Base-by-base conservation (phyloP, 192 early-diverging fungal genomes). In the Coemansia sp. region DNA sequence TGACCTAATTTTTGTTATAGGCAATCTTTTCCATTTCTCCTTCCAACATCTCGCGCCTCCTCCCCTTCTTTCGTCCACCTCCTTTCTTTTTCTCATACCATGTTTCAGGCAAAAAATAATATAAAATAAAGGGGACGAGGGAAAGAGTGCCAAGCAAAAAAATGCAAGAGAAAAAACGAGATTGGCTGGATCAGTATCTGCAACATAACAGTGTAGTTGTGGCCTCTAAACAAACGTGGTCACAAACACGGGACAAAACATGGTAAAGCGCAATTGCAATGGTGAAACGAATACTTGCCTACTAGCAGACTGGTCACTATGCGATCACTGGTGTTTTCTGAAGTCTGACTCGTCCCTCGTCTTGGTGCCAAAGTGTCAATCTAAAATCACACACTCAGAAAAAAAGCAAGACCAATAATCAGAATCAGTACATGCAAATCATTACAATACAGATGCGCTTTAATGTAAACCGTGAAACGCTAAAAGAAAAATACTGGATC, bases 261-360 rank as follows among this genome's bases (percentile, higher is more conserved):
- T 16, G 17, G 10, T 16, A 5, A 45, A 16, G 17, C 42, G 17
- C 3, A 12, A 45, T 16, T 25, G 14, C 42, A 4, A 45, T 16
- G 11, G 17, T 45, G 10, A 16, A 16, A 45, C 42, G 30, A 32
- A 56, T 31, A 48, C 80, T 77, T 75, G 71, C 80, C 80, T 28
- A 82, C 72, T 25, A 97, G 82, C 52, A 97, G 83, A 25, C 88
- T 86, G 33, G 95, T 94, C n/a, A 95, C 93, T 25, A 96, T 92
- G 22, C 95, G 86, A 55, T 94, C 91, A 17, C 86, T 86, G 7
- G 91, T 93, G 64, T 92, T 92, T 67, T 96, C 93, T 0, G 90
- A 87, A 6, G 92, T 87, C 32, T 68, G 60, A 25, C 83, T 86
- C 0, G 85, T 85, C 38, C 91, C 94, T 63, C 93, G 84, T 30